Base-by-base conservation (phyloP, 306 rosid species). In the Fagus sylvatica region DNA sequence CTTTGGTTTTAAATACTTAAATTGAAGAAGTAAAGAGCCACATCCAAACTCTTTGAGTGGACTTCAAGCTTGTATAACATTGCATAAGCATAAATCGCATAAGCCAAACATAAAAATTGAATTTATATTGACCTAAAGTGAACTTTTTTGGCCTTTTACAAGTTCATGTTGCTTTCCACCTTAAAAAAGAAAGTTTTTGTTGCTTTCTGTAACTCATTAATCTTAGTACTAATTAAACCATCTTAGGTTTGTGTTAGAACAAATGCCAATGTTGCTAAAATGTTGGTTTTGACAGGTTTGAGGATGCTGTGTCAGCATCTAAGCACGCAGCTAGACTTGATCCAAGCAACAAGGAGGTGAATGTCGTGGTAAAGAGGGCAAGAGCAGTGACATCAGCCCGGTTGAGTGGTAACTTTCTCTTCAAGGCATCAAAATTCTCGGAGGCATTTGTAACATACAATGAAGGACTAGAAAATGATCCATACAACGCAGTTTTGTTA, bases 401-500 rank as follows among this genome's bases (percentile, higher is more conserved):
- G 82, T 82, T 84, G 81, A 91, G 89, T 4, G 99, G 99, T 34
- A 96, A 96, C 88, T 56, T 88, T 40, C 99, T 96, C 71, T 96
- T 96, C 88, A 96, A 84, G 86, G 94, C 87, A 73, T 86, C 91
- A 0, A 96, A 89, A 74, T 96, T 88, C 76, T 56, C 42, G 1
- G 96, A 96, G 84, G 99, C 99, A 1, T 87, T 84, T 4, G 83
- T 78, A 0, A 81, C 82, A 0, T 96, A 96, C 75, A 90, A 90
- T 57, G 94, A 93, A 84, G 99, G 99, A 75, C 86, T 96, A 49
- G 97, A 93, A 42, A 78, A 87, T 65, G 94, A 93, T 74, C 89
- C 90, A 1, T 57, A 78, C 86, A 96, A 91, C 83, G 85, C 99
- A 1, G 90, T 96, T 69, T 82, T 96, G 54, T 79, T 93, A 61